Percentiles rank a stretch among this genome's conserved stretches.
phyloP scores from a whole-genome alignment of 306 rosid species.

The Alnus rubra region DNA sequence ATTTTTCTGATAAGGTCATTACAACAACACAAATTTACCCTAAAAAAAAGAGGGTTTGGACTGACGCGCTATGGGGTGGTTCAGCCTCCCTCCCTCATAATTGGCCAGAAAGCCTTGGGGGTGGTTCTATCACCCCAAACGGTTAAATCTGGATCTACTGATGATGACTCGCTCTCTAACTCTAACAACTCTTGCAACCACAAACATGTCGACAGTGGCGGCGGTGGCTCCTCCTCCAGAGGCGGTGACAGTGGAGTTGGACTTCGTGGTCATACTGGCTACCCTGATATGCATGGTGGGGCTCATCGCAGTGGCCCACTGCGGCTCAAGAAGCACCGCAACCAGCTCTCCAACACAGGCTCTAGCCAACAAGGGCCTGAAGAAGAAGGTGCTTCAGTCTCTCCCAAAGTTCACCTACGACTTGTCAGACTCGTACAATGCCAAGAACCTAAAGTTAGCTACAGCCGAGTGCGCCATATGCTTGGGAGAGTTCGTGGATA shows the following conservation, averaged over 20 bases:
- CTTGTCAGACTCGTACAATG: conserved; percentile 1
- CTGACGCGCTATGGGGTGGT: too few species aligned
- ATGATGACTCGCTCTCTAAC: too few species aligned
- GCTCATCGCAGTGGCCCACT: conserved; percentile 69
- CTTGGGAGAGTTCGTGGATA: conserved; percentile 54
- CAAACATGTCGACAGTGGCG: too few species aligned
- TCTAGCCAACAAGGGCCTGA: conserved; percentile 61
- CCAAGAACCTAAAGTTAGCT: conserved; percentile 32
- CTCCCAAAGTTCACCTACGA: conserved; percentile 64
- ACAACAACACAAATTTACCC: too few species aligned
- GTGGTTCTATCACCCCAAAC: too few species aligned
- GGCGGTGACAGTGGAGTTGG: conserved; percentile 50
- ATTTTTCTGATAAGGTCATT: too few species aligned
- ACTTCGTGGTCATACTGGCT: conserved; percentile 73
- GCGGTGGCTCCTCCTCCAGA: conserved; percentile 57
- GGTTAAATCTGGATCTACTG: too few species aligned
- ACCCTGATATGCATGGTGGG: conserved; percentile 80
- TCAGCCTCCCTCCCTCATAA: too few species aligned
- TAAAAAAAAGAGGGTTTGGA: too few species aligned
- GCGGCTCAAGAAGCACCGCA: conserved; percentile 28
- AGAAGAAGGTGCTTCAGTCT: conserved; percentile 75
- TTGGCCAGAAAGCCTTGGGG: too few species aligned
- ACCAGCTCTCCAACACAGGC: conserved; percentile 16
- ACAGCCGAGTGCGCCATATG: conserved; percentile 78
- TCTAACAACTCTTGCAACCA: too few species aligned